These are phyloP conservation scores for California macrophylla DNA, from an alignment of 441 rosid species.

Conservation along the genomic window DNA sequence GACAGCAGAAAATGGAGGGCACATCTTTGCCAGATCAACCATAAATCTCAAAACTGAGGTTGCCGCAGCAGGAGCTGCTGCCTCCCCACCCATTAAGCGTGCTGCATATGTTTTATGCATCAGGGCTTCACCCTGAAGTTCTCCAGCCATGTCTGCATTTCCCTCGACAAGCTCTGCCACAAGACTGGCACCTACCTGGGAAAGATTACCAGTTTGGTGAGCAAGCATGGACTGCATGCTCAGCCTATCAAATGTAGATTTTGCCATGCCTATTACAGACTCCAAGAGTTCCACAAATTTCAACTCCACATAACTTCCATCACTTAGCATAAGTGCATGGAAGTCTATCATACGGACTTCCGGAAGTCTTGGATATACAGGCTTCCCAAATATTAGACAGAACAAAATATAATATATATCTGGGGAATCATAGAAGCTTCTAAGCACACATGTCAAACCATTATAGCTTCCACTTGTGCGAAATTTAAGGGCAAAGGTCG, in stretches of 20 bases:
- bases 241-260: slow-evolving; percentile 89
- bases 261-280: slow-evolving; percentile 87
- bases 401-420: slow-evolving; percentile 96
- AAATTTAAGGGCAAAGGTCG: slow-evolving; percentile 88
- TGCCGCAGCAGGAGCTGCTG: slow-evolving; percentile 99
- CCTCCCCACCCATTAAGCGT: slow-evolving; percentile 99
- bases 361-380: slow-evolving; percentile 95
- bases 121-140: slow-evolving; percentile 99
- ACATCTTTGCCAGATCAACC: slow-evolving; percentile 99
- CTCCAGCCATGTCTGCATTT: slow-evolving; percentile 83
- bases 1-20: slow-evolving; percentile 83
- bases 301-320: slow-evolving; percentile 70
- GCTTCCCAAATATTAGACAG: slow-evolving; percentile 91
- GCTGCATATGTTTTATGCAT: slow-evolving; percentile 99
- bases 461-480: slow-evolving; percentile 97
- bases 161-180: slow-evolving; percentile 94
- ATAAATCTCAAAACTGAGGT: slow-evolving; percentile 93
- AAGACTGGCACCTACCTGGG: slow-evolving; percentile 80
- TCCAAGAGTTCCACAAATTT: slow-evolving; percentile 91
- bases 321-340: slow-evolving; percentile 94
- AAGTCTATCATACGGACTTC: slow-evolving; percentile 99
- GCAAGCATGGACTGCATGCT: slow-evolving; percentile 84
- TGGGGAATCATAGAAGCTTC: slow-evolving; percentile 95
- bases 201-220: slow-evolving; percentile 83
- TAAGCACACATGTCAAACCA: slow-evolving; percentile 82